A percentile compares a stretch with the other conserved stretches of the same genome.
Evolutionary conservation across 805 yeast species (phyloP).

Genomic region (Sugiyamaella americana): DNA sequence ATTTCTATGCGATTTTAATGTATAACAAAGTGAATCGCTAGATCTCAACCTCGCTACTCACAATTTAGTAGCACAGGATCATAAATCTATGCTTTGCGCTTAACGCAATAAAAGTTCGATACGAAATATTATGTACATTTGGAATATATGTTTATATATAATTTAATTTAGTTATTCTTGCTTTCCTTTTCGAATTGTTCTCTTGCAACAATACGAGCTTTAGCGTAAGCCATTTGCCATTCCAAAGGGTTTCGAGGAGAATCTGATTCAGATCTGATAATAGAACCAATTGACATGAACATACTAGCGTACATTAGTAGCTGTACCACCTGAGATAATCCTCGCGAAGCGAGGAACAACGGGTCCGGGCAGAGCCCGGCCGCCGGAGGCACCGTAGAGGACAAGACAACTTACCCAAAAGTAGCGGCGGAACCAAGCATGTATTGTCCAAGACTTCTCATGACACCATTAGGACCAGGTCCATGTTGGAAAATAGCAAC

Average conservation of each 20-base stretch:
- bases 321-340: no score
- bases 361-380: no score
- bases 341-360: no score
- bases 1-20: no score
- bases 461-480: slow-evolving; percentile 96
- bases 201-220: slow-evolving; percentile 18
- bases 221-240: slow-evolving; percentile 24
- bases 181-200: not conserved
- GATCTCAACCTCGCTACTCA: no score
- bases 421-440: slow-evolving; percentile 96
- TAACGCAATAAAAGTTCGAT: no score
- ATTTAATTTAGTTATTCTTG: not conserved
- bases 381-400: no score
- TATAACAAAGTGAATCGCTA: no score
- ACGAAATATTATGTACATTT: no score
- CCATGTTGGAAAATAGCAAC: slow-evolving; percentile 86
- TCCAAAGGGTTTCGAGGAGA: slow-evolving; percentile 24
- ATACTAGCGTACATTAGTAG: slow-evolving; percentile 32
- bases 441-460: slow-evolving; percentile 94
- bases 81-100: no score
- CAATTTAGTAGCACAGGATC: no score
- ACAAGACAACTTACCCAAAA: slow-evolving; percentile 49
- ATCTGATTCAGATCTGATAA: slow-evolving; percentile 32
- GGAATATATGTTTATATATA: no score
- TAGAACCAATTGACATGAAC: slow-evolving; percentile 91